These are phyloP conservation scores for Fraxinus albicans DNA, from an alignment of 305 asterid species.

Conservation along the genomic window DNA sequence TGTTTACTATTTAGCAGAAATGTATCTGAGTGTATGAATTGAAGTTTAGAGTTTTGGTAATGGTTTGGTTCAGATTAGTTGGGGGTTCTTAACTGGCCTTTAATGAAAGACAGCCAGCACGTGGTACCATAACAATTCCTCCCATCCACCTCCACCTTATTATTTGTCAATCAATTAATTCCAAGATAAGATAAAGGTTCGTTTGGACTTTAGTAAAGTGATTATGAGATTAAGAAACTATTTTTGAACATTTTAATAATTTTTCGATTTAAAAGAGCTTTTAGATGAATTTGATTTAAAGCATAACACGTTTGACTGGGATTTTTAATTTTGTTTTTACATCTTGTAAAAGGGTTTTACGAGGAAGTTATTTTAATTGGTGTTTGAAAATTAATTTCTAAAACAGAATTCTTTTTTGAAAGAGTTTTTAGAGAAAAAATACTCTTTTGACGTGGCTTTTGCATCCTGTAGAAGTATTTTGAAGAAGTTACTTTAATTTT, in stretches of 20 bases:
- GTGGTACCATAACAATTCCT: conserved; percentile 37
- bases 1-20: conserved; percentile 19
- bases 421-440: too few species aligned
- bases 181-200: background rate
- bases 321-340: background rate
- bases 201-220: background rate
- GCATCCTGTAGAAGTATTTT: too few species aligned
- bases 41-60: conserved; percentile 25
- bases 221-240: background rate
- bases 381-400: background rate
- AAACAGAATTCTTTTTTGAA: background rate
- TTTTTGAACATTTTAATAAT: too few species aligned
- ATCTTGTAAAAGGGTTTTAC: background rate
- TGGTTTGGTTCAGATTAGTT: conserved; percentile 65
- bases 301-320: too few species aligned
- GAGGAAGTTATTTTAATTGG: background rate
- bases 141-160: conserved; percentile 33
- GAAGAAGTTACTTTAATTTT: too few species aligned
- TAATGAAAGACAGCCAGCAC: conserved; percentile 38
- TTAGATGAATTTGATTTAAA: background rate
- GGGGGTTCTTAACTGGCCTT: conserved; percentile 30
- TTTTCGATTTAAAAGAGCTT: too few species aligned
- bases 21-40: conserved; percentile 27
- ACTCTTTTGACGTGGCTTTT: too few species aligned
- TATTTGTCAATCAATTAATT: background rate